These are phyloP conservation scores for Pythium graminicola DNA, from an alignment of 352 stramenopile genomes.

Conservation along the genomic window DNA sequence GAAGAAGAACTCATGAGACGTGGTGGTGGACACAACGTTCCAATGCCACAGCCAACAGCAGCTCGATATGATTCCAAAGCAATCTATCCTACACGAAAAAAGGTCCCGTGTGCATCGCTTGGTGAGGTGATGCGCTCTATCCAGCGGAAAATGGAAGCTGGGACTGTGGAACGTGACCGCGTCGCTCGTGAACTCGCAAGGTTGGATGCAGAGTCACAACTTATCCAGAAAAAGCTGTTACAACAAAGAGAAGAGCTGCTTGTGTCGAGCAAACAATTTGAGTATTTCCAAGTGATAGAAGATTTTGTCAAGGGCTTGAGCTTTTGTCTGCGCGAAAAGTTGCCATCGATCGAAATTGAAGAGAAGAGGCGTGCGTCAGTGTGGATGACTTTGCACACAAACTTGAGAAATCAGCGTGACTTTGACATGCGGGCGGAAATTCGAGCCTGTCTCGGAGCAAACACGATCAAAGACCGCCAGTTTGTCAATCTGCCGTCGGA, in stretches of 20 bases:
- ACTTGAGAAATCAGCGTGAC: constrained; percentile 1
- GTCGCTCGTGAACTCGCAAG: constrained; percentile 40
- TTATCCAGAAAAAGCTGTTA: constrained; percentile 36
- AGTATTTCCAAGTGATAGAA: constrained; percentile 73
- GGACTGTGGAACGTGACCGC: constrained; percentile 39
- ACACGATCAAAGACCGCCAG: constrained; percentile 5
- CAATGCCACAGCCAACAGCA: not conserved
- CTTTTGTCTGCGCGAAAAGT: constrained; percentile 68
- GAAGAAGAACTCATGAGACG: constrained; percentile 76
- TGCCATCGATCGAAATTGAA: constrained; percentile 40
- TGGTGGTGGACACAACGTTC: constrained; percentile 34
- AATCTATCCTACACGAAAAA: constrained; percentile 49
- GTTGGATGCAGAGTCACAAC: constrained; percentile 41
- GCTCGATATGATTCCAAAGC: constrained; percentile 4
- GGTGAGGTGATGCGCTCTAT: constrained; percentile 44
- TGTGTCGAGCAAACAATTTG: constrained; percentile 56
- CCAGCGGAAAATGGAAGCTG: constrained; percentile 40
- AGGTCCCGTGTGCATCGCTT: constrained; percentile 40
- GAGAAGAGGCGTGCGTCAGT: constrained; percentile 28
- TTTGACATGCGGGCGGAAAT: constrained; percentile 21
- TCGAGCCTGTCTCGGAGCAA: not conserved
- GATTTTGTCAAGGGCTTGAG: constrained; percentile 68
- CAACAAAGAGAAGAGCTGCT: constrained; percentile 47
- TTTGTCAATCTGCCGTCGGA: constrained; percentile 12
- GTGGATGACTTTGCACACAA: constrained; percentile 11